A percentile compares a stretch with the other conserved stretches of the same genome.
Conservation (phyloP, 768 basidiomycete genomes). For the Chalciporus pseudorubinellus region DNA sequence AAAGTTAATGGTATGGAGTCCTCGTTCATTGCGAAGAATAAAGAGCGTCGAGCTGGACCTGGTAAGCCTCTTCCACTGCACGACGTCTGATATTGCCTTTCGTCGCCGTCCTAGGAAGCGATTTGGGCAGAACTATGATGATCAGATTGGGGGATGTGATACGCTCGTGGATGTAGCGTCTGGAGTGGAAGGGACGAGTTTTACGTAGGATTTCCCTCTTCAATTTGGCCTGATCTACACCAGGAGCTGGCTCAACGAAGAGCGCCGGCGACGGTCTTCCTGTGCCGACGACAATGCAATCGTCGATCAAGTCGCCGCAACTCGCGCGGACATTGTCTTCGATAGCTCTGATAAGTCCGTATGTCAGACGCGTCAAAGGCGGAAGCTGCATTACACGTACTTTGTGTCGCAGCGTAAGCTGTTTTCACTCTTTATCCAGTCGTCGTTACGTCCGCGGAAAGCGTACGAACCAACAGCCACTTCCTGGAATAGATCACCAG, state of each 20-base stretch:
- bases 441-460: slow-evolving; percentile 73
- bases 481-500: slow-evolving; percentile 79
- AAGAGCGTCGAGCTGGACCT: slow-evolving; percentile 54
- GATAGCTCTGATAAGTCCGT: slow-evolving; percentile 48
- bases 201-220: slow-evolving; percentile 72
- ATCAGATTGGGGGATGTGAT: slow-evolving; percentile 64
- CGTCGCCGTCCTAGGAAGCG: slow-evolving; percentile 73
- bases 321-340: slow-evolving; percentile 71
- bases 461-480: slow-evolving; percentile 54
- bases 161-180: slow-evolving; percentile 78
- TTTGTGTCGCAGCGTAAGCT: slow-evolving; percentile 77
- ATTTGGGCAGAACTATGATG: slow-evolving; percentile 60
- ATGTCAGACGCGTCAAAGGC: slow-evolving; percentile 2
- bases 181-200: slow-evolving; percentile 68
- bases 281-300: slow-evolving; percentile 75
- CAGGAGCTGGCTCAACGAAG: slow-evolving; percentile 63
- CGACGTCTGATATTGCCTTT: slow-evolving; percentile 80
- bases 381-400: slow-evolving; percentile 30
- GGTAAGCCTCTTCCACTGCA: slow-evolving; percentile 69
- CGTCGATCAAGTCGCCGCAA: slow-evolving; percentile 62
- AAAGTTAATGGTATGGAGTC: not conserved
- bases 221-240: slow-evolving; percentile 54
- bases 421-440: slow-evolving; percentile 84
- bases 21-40: slow-evolving; percentile 36
- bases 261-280: slow-evolving; percentile 75